Evolutionary conservation across 2,329 filamentous ascomycete genomes (phyloP), one percentile per base, ranked within the genome.

Genomic region (Alternaria ethzedia): DNA sequence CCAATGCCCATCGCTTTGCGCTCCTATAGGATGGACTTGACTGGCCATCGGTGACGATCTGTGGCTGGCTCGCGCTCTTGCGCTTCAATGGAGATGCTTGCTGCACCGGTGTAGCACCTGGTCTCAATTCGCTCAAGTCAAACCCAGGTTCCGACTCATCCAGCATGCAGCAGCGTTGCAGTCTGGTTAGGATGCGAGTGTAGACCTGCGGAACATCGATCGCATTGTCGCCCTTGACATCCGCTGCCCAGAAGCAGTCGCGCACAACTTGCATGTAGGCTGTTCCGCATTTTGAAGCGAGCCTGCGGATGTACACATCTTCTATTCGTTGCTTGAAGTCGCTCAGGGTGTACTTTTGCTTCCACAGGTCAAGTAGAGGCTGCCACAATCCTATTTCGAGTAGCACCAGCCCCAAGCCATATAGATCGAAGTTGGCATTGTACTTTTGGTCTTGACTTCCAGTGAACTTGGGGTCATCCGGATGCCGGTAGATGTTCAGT

Each of bases 321-420:
- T 89, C 87, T n/a, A 90, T 82, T 41, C 88, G 82, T 54, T 86
- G 82, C 74, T 89, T 89, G 80, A 90, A 90, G 78, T 88, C 87
- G 17, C 82, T 79, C 20, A 87, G 80, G 0, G 88, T 84, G 26
- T 89, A 86, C 64, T 89, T 87, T 0, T 87, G 81, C 25, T 91
- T 86, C 72, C 85, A 84, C 12, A 88, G 47, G 78, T 83, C 86
- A 58, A 85, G 85, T 25, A 93, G 83, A 11, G 88, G 89, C 4
- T 87, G 88, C 92, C 92, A 95, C 9, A 94, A 80, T 7, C 92
- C 92, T 57, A 94, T 88, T 7, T 92, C 92, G 3, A 94, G 82
- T 0, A 95, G 83, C 5, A 93, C 81, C 81, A 93, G 87, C 17
- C 90, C 90, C 2, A 95, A 83, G 7, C 90, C 89, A 75, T 93